Evolutionary conservation across 306 rosid genomes (phyloP), one percentile per base, ranked within the genome.

Genomic region (Alnus rubra): DNA sequence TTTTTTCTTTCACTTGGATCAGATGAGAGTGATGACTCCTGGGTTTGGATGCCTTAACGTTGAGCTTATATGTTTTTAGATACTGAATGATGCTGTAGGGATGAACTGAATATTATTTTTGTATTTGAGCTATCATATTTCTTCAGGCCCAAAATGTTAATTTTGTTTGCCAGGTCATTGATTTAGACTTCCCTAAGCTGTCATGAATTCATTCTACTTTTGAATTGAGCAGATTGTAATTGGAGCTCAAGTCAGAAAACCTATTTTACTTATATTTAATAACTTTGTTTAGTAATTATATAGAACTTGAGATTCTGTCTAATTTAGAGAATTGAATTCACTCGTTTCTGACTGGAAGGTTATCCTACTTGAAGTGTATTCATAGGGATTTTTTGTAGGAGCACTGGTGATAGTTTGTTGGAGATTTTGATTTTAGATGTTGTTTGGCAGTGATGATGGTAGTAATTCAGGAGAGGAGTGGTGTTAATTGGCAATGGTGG

Each of bases 11-110:
- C 59, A 28, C 30, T 67, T 64, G 30, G 28, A 51, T 50, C 8
- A 65, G 12, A 65, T 48, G 45, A 42, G 44, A 19, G n/a, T 12
- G 8, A 30, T 35, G 74, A 64, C 44, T 73, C 42, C 33, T 62
- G 64, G 70, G 39, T 30, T 52, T 70, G 59, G 71, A 55, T 77
- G 44, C 15, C n/a, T 62, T 70, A 62, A 19, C 4, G 30, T 65
- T 48, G 35, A 64, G 70, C 23, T 35, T 35, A 64, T 33, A 16
- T 64, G 13, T 33, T 71, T 64, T 16, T 49, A 10, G 55, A 50
- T 49, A 18, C 63, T 64, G 9, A 35, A 2, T 58, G 30, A 35
- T 37, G 71, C 42, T 44, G 15, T 7, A 30, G 9, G 62, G 44
- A 44, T 68, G 69, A 13, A 7, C 39, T 6, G 23, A 48, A 4